Percentiles rank a stretch among this genome's conserved stretches.
Conservation (phyloP, 2,329 filamentous ascomycete species). For the Allantophomopsis lycopodina region DNA sequence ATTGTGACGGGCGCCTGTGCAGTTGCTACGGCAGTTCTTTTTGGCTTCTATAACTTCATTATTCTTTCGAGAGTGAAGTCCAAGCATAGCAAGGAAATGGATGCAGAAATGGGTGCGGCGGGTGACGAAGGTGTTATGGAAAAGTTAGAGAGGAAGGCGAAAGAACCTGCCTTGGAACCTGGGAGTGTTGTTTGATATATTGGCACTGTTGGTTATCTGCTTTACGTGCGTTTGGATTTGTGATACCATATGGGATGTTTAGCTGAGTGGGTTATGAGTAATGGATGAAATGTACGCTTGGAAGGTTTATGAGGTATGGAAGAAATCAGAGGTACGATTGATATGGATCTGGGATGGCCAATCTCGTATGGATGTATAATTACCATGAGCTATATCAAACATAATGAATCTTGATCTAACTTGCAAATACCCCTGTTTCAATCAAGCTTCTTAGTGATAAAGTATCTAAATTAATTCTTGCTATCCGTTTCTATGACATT, state of each 20-base stretch:
- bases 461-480: too few relatives aligned
- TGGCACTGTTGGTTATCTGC: neutral
- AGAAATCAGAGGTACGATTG: too few relatives aligned
- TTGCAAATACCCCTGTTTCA: too few relatives aligned
- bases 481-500: too few relatives aligned
- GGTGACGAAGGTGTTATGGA: slow-evolving; percentile 5
- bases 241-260: neutral
- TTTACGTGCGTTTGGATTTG: neutral
- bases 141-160: slow-evolving; percentile 9
- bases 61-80: slow-evolving; percentile 11
- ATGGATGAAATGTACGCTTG: too few relatives aligned
- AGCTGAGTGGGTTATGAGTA: too few relatives aligned
- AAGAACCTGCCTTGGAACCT: slow-evolving; percentile 9
- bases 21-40: slow-evolving; percentile 9
- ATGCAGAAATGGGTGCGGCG: neutral
- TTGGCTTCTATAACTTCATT: slow-evolving; percentile 14
- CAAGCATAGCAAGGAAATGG: slow-evolving; percentile 12
- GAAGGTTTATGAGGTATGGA: too few relatives aligned
- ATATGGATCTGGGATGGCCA: too few relatives aligned
- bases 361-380: too few relatives aligned
- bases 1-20: slow-evolving; percentile 9
- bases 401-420: too few relatives aligned
- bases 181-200: slow-evolving; percentile 9
- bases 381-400: too few relatives aligned
- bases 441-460: too few relatives aligned